Conservation (phyloP, 495 filamentous ascomycete genomes). For the Podospora pseudoanserina region DNA sequence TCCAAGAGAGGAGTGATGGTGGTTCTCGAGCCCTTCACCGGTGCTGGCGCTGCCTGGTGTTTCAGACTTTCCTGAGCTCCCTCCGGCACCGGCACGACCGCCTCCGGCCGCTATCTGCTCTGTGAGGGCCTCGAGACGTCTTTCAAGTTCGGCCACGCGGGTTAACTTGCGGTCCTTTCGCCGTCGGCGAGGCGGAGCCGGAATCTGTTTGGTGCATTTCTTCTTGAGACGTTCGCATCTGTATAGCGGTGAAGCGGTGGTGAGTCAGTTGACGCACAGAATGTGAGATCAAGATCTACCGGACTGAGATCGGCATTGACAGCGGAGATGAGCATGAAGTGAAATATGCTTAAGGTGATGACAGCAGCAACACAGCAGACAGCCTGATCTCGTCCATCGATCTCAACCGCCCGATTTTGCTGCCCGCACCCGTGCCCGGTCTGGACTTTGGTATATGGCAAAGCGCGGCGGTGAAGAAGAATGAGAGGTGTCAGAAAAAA, state of each 20-base stretch:
- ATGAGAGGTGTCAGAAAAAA: neutral
- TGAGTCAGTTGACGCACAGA: neutral
- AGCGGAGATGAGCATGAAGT: neutral
- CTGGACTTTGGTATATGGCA: neutral
- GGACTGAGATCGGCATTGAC: neutral
- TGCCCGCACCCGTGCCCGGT: neutral
- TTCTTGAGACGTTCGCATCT: conserved; percentile 34
- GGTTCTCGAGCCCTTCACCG: neutral
- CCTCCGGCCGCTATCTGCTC: neutral
- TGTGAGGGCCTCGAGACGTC: conserved; percentile 30
- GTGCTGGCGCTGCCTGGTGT: neutral
- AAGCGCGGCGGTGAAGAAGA: no score
- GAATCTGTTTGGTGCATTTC: conserved; percentile 28
- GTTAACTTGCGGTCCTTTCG: conserved; percentile 33
- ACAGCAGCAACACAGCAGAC: neutral
- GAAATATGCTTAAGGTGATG: neutral
- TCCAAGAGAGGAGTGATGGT: neutral
- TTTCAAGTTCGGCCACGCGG: conserved; percentile 32
- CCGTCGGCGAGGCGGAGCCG: conserved; percentile 30
- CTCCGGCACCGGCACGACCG: conserved; percentile 20
- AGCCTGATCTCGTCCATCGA: neutral
- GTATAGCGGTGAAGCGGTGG: neutral
- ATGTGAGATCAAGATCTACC: neutral
- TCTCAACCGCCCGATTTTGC: no score
- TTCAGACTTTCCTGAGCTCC: conserved; percentile 12